Base-by-base conservation (phyloP, 768 basidiomycete genomes). In the Mycena amicta region DNA sequence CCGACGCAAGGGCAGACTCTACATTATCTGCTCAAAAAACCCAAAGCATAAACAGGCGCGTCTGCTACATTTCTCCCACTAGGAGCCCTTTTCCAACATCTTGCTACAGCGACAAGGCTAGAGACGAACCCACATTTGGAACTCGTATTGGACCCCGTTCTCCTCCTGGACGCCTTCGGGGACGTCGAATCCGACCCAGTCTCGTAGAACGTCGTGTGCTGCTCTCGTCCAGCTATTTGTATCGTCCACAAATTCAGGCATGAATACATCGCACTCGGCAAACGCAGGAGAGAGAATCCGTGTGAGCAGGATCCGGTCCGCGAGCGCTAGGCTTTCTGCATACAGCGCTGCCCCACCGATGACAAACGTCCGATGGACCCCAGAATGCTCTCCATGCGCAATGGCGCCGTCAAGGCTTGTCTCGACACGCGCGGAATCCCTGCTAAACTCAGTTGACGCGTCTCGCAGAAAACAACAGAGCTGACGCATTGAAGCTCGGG, bases 21-120 rank as follows among this genome's bases (percentile, higher is more conserved):
- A 95, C 74, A 87, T 98, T 43, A 84, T 97, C 25, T 98, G 96
- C 73, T 86, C 86, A 18, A 93, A 92, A 71, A 93, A 98, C 66
- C 92, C 95, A 2, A 98, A 96, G 72, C 96, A 98, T 72, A 98
- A 98, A 74, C 95, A 98, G 87, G 95, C 92, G 57, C 51, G 82
- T 27, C 51, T 26, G 29, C 33, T 25, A 12, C 51, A 23, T 50
- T 55, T 41, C 25, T n/a, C 30, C 26, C 53, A 20, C 37, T 20
- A 26, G n/a, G n/a, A n/a, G n/a, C n/a, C n/a, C 26, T 55, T 4
- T 59, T 60, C 55, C 60, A 67, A 53, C 70, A 51, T 18, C 20
- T 55, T 53, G n/a, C 16, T 56, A 39, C 69, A 90, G 88, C 85
- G 88, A 47, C 88, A 90, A 74, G 88, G 88, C 63, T 90, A 77